Evolutionary conservation across 352 stramenopile species (phyloP).

Genomic region (Phytopythium litorale): DNA sequence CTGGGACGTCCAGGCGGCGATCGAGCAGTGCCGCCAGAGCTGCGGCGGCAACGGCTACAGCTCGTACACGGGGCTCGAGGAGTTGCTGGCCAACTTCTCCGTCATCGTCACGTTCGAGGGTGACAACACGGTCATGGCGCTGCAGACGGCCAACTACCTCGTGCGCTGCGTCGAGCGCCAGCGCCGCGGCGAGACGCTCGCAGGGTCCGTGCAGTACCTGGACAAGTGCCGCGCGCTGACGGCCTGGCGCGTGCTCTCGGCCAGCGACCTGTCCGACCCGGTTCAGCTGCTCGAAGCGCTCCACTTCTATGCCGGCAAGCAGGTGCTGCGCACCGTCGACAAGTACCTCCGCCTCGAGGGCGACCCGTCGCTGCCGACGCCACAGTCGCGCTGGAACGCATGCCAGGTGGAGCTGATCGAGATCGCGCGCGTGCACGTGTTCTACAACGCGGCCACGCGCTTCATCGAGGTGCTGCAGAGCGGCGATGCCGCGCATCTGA

Average conservation of each 20-base stretch:
- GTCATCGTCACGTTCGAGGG: slow-evolving; percentile 97
- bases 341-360: slow-evolving; percentile 25
- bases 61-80: slow-evolving; percentile 85
- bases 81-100: slow-evolving; percentile 91
- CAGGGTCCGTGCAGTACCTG: slow-evolving; percentile 63
- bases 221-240: slow-evolving; percentile 25
- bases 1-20: slow-evolving; percentile 85
- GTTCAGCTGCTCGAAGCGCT: slow-evolving; percentile 34
- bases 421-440: slow-evolving; percentile 64
- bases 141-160: slow-evolving; percentile 87
- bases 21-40: slow-evolving; percentile 93
- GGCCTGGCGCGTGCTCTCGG: slow-evolving; percentile 23
- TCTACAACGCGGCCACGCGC: slow-evolving; percentile 62
- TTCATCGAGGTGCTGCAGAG: slow-evolving; percentile 44
- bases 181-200: slow-evolving; percentile 37
- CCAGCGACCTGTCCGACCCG: slow-evolving; percentile 28
- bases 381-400: slow-evolving; percentile 45
- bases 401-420: slow-evolving; percentile 80
- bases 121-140: slow-evolving; percentile 96
- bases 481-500: slow-evolving; percentile 19
- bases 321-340: slow-evolving; percentile 36
- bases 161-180: slow-evolving; percentile 56
- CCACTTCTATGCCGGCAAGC: slow-evolving; percentile 48
- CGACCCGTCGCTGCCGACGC: slow-evolving; percentile 14
- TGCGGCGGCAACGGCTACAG: slow-evolving; percentile 96